Percentiles rank a stretch among this genome's conserved stretches.
Conservation (phyloP, 164 flowering plant genomes). For the Vitis riparia region DNA sequence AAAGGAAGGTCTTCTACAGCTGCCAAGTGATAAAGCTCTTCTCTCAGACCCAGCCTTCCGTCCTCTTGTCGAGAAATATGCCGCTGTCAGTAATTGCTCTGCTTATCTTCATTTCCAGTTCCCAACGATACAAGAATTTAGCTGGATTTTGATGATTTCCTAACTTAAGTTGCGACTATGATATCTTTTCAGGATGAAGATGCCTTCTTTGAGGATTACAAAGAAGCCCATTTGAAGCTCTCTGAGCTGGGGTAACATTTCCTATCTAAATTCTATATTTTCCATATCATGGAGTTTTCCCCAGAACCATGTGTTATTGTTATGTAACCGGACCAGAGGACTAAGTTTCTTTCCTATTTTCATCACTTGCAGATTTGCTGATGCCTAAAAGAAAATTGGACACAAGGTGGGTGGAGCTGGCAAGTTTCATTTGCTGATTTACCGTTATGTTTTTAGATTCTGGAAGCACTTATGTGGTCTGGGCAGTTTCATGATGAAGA, state of each 20-base stretch:
- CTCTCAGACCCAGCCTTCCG: conserved; percentile 49
- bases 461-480: neutral
- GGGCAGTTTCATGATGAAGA: too few relatives aligned
- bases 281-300: too few relatives aligned
- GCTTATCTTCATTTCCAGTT: neutral
- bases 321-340: too few relatives aligned
- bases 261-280: too few relatives aligned
- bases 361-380: conserved; percentile 44
- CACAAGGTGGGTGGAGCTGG: neutral
- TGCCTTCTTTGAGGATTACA: conserved; percentile 65
- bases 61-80: conserved; percentile 62
- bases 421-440: neutral
- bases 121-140: too few relatives aligned
- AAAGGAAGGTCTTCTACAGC: conserved; percentile 53
- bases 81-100: conserved; percentile 24
- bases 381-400: conserved; percentile 26
- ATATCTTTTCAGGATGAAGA: conserved; percentile 54
- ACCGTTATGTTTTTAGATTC: neutral
- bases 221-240: conserved; percentile 58
- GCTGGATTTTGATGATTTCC: neutral
- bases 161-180: neutral
- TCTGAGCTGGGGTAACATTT: conserved; percentile 53
- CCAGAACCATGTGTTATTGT: too few relatives aligned
- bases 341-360: neutral
- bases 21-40: conserved; percentile 56